Base-by-base conservation (phyloP, 2,329 filamentous ascomycete species). In the Neocucurbitaria cava region DNA sequence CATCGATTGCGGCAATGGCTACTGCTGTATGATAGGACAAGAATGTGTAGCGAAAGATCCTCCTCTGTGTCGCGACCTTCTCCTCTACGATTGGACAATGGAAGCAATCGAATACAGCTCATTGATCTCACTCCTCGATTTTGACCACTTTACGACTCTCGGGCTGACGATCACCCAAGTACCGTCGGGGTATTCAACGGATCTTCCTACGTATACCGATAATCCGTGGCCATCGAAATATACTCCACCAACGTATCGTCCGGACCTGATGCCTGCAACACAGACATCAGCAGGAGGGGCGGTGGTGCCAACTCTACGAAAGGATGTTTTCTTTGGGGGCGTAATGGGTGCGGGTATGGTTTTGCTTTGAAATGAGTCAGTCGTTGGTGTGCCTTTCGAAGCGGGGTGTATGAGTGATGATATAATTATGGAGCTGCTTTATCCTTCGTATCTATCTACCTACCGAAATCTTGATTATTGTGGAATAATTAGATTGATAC, bases 191-290 rank as follows among this genome's bases (percentile, higher is more conserved):
- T 48, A 40, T 20, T 48, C 46, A n/a, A 42, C 38, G 9, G 26
- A n/a, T 17, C 33, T 50, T 21, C 47, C 47, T n/a, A 26, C 38
- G 20, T 50, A 50, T 24, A 18, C 47, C 5, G 47, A 50, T 17
- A 50, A 43, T 43, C 15, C 23, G 5, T 24, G 43, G n/a, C 30
- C 47, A 13, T 18, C 44, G 5, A 30, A 36, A 24, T 46, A 46
- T 20, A 46, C 20, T 13, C 44, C 30, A 20, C 44, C 44, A 23
- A 46, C 44, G n/a, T 46, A 23, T 46, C 31, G 24, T 23, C 20
- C 44, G 2, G 44, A 46, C 5, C 20, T 46, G 31, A 31, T 35
- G n/a, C 18, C 43, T 17, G 17, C 28, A 31, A 46, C 43, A 20
- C 30, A 18, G 21, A 24, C 30, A 8, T 46, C 44, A 7, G 15